Conservation (phyloP, 2,329 filamentous ascomycete genomes). For the Phialophora expanda region DNA sequence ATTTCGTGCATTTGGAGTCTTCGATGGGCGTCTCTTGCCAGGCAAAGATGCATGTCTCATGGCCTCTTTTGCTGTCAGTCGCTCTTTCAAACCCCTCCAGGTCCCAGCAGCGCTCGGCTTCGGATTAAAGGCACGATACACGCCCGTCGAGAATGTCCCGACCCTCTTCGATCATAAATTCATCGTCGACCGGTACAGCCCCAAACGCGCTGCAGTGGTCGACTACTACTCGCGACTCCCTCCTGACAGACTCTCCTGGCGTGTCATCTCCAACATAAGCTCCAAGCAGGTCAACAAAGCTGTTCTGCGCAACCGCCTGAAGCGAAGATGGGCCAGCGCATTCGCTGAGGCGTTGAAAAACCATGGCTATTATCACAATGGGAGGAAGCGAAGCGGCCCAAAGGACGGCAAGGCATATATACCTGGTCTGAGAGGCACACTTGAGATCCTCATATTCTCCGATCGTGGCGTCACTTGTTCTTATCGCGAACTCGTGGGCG, state of each 20-base stretch:
- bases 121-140: constrained; percentile 18
- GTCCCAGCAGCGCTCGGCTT: constrained; percentile 21
- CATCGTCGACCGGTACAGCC: constrained; percentile 45
- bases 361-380: constrained; percentile 48
- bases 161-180: constrained; percentile 24
- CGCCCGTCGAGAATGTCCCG: constrained; percentile 38
- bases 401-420: constrained; percentile 29
- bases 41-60: constrained; percentile 6
- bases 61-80: constrained; percentile 4
- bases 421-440: constrained; percentile 45
- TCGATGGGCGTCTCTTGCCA: background rate
- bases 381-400: constrained; percentile 10
- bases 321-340: constrained; percentile 52
- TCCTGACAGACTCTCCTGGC: constrained; percentile 56
- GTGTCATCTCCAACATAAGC: constrained; percentile 45
- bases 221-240: constrained; percentile 48
- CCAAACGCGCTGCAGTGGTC: constrained; percentile 42
- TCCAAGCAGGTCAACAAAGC: constrained; percentile 44
- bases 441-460: constrained; percentile 42
- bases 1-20: background rate
- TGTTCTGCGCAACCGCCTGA: constrained; percentile 55
- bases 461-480: constrained; percentile 13
- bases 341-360: constrained; percentile 53
- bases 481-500: constrained; percentile 23
- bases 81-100: constrained; percentile 16